Percentiles rank a stretch among this genome's conserved stretches.
phyloP scores from a whole-genome alignment of 148 eudicot genomes.

The Nyssa sinensis region DNA sequence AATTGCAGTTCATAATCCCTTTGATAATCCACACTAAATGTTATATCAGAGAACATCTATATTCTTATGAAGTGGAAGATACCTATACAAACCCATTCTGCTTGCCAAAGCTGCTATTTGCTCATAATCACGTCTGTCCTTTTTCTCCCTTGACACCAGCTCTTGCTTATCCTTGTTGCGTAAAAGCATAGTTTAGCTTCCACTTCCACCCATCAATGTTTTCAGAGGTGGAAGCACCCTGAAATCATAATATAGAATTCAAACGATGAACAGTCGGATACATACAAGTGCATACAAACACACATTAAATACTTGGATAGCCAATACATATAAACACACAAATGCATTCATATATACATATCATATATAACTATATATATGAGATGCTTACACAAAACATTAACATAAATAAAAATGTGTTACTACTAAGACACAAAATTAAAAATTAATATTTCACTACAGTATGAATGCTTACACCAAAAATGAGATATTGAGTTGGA shows the following conservation, averaged over 20 bases:
- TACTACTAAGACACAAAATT: neutral
- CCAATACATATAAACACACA: neutral
- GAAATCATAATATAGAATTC: constrained; percentile 17
- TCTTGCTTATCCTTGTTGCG: constrained; percentile 68
- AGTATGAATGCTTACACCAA: neutral
- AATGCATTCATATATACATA: neutral
- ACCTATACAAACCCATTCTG: constrained; percentile 90
- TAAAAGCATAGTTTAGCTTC: constrained; percentile 62
- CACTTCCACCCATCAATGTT: constrained; percentile 68
- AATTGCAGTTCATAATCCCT: constrained; percentile 9
- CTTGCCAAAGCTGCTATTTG: constrained; percentile 79
- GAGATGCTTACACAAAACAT: neutral
- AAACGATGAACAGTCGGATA: neutral
- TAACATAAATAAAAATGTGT: too few relatives aligned
- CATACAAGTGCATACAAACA: neutral
- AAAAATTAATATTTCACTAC: neutral
- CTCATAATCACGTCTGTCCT: constrained; percentile 84
- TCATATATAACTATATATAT: neutral
- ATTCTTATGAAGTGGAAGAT: constrained; percentile 14
- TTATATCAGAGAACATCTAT: neutral
- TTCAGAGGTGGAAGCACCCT: constrained; percentile 55
- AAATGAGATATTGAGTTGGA: neutral
- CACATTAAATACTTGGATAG: neutral
- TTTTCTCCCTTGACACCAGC: constrained; percentile 87
- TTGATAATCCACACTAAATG: neutral